phyloP scores from a whole-genome alignment of 495 filamentous ascomycete species.

The Margaritispora aquatica region DNA sequence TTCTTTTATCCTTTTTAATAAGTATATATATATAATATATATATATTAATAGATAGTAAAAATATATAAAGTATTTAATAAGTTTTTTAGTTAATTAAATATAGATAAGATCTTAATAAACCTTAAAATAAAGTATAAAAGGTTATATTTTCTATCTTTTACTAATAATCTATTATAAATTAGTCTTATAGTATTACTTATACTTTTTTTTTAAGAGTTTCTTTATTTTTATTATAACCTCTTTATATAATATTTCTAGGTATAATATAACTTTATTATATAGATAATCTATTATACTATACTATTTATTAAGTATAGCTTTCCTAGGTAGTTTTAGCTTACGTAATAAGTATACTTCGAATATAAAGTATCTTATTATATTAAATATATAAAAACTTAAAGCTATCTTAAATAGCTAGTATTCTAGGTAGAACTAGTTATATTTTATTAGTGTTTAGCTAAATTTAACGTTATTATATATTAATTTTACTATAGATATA shows the following conservation, averaged over 20 bases:
- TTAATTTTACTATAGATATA: background rate
- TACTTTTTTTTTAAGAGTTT: background rate
- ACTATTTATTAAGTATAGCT: background rate
- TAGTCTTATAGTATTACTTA: background rate
- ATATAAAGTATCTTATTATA: background rate
- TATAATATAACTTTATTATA: background rate
- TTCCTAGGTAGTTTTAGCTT: background rate
- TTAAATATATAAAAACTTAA: background rate
- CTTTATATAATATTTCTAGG: background rate
- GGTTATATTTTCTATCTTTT: background rate
- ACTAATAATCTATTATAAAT: background rate
- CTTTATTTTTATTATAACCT: background rate
- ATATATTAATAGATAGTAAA: background rate
- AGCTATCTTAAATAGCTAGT: background rate
- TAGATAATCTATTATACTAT: background rate
- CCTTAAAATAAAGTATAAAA: background rate
- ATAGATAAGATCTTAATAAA: background rate
- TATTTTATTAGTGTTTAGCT: background rate
- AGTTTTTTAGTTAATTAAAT: background rate
- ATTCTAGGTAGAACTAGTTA: background rate
- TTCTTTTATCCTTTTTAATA: background rate
- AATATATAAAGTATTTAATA: background rate
- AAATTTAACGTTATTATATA: background rate
- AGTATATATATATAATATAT: background rate
- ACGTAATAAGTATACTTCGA: background rate